Percentiles rank a stretch among this genome's conserved stretches.
Conservation (phyloP, 768 basidiomycete species). For the Omphalotus guepiniiformis region DNA sequence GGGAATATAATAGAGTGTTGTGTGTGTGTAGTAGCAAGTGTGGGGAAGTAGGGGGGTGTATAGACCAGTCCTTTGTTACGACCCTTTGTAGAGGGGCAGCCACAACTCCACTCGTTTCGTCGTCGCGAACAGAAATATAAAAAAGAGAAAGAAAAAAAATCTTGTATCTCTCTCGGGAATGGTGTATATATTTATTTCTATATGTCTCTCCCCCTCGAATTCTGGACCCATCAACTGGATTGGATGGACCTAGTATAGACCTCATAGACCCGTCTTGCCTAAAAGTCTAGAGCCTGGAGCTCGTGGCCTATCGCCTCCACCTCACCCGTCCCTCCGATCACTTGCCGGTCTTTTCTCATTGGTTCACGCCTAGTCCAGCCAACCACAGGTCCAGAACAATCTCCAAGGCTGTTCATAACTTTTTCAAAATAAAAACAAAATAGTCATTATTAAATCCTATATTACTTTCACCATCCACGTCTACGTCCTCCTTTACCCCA, state of each 20-base stretch:
- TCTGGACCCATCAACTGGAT: conserved; percentile 8
- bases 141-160: too few relatives aligned
- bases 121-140: too few relatives aligned
- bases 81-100: too few relatives aligned
- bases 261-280: too few relatives aligned
- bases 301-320: too few relatives aligned
- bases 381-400: conserved; percentile 8
- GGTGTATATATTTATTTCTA: conserved; percentile 9
- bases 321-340: too few relatives aligned
- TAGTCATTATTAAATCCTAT: not conserved
- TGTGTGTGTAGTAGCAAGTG: too few relatives aligned
- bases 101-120: too few relatives aligned
- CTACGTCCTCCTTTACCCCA: conserved; percentile 83
- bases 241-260: too few relatives aligned
- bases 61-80: too few relatives aligned
- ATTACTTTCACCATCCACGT: conserved; percentile 48
- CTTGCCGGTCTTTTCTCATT: not conserved
- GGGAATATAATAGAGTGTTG: too few relatives aligned
- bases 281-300: conserved; percentile 2
- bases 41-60: too few relatives aligned
- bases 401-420: not conserved
- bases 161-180: conserved; percentile 6
- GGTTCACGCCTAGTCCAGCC: conserved; percentile 4
- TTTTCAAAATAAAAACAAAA: conserved; percentile 2
- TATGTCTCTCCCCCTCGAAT: conserved; percentile 3